These are phyloP conservation scores for Plasmodium coatneyi DNA, from an alignment of 169 alveolate genomes.

Conservation along the genomic window DNA sequence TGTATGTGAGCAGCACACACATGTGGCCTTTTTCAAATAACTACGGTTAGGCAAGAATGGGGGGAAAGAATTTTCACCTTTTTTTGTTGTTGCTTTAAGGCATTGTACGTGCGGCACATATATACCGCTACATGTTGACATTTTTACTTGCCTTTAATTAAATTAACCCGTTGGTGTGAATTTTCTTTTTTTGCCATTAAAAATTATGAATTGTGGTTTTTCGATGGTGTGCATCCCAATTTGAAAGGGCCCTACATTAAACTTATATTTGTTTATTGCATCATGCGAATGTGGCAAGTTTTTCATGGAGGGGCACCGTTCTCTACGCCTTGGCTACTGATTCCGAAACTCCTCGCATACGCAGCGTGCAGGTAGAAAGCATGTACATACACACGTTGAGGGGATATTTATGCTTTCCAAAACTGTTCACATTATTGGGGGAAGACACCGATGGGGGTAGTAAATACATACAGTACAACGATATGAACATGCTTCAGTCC, in stretches of 20 bases:
- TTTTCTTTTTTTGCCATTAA: background rate
- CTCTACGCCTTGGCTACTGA: background rate
- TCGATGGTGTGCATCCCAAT: background rate
- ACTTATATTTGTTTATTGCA: background rate
- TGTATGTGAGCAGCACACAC: background rate
- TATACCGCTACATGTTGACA: background rate
- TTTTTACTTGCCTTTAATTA: background rate
- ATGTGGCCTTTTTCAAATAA: background rate
- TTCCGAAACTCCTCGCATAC: background rate
- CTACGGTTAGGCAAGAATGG: background rate
- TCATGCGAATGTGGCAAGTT: background rate
- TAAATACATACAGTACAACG: background rate
- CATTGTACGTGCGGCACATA: background rate
- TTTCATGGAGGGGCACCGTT: background rate
- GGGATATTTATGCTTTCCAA: background rate
- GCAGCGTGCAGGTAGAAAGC: background rate
- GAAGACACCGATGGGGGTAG: background rate
- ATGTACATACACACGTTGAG: conserved; percentile 2
- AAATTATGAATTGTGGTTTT: background rate
- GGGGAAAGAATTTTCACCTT: background rate
- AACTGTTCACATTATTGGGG: background rate
- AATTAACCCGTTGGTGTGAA: background rate
- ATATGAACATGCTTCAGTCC: background rate
- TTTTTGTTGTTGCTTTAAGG: background rate
- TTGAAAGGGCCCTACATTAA: background rate